Conservation (phyloP, 768 basidiomycete species). For the Russula dissimulans region DNA sequence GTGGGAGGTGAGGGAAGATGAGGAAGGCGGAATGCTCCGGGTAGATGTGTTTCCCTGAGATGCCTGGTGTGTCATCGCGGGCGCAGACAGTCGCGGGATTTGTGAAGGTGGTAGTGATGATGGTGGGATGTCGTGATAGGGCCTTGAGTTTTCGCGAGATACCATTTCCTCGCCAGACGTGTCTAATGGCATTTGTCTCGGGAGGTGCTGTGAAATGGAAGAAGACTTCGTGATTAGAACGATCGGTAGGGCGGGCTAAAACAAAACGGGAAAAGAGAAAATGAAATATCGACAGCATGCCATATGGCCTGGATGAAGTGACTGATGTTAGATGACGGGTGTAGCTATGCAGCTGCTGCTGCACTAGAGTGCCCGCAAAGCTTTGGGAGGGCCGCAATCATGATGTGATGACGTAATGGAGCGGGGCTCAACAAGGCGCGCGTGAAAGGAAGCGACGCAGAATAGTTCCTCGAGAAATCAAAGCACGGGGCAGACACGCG, state of each 20-base stretch:
- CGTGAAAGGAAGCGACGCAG: not conserved
- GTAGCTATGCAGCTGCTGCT: too few species aligned
- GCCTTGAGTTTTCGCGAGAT: not conserved
- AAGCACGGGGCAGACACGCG: slow-evolving; percentile 6
- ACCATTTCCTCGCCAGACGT: not conserved
- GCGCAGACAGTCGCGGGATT: not conserved
- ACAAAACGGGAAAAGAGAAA: not conserved
- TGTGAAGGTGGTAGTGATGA: not conserved
- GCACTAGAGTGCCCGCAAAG: too few species aligned
- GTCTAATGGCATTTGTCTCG: not conserved
- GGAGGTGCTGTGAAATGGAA: not conserved
- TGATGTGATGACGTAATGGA: too few species aligned
- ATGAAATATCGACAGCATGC: not conserved
- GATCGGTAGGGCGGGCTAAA: not conserved
- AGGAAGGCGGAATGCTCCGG: slow-evolving; percentile 11
- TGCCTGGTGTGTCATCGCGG: not conserved
- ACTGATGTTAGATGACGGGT: too few species aligned
- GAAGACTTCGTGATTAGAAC: not conserved
- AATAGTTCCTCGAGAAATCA: not conserved
- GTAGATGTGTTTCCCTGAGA: slow-evolving; percentile 6
- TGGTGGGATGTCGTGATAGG: not conserved
- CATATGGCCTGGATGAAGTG: too few species aligned
- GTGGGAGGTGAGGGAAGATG: slow-evolving; percentile 3
- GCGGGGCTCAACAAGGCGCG: too few species aligned
- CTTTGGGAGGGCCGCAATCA: too few species aligned